Evolutionary conservation across 139 green algal genomes (phyloP).

Genomic region (Chlamydomonas sp.): DNA sequence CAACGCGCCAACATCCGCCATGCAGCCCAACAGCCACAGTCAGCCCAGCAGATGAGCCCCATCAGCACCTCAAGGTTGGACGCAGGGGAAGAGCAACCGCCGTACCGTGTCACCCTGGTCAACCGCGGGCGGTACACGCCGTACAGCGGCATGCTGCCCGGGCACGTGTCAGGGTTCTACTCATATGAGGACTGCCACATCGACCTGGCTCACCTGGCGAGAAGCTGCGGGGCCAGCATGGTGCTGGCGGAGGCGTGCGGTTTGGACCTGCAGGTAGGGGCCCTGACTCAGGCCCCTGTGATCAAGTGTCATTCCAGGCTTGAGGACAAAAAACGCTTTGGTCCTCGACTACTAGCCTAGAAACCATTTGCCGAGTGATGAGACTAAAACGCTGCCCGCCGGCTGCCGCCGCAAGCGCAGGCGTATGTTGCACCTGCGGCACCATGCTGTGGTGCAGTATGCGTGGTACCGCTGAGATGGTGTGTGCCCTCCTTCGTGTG

Average conservation of each 20-base stretch:
- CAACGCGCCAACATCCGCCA: background rate
- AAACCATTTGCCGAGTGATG: background rate
- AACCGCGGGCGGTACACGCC: conserved; percentile 87
- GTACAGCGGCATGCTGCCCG: conserved; percentile 98
- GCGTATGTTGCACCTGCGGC: background rate
- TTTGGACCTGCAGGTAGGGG: conserved; percentile 67
- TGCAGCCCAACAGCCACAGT: background rate
- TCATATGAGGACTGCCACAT: conserved; percentile 94
- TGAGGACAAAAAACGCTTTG: background rate
- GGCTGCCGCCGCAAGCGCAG: too few species aligned
- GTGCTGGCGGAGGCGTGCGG: conserved; percentile 78
- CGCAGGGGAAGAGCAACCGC: conserved; percentile 38
- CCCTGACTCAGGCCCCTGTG: background rate
- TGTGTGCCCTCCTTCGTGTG: background rate
- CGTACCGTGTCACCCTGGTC: conserved; percentile 88
- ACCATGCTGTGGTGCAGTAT: background rate
- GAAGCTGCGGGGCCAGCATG: conserved; percentile 78
- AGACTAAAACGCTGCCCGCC: background rate
- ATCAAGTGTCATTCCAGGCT: background rate
- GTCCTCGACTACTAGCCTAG: background rate
- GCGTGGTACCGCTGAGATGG: too few species aligned
- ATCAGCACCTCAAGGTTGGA: background rate
- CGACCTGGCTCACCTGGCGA: conserved; percentile 82
- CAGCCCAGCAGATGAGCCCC: background rate
- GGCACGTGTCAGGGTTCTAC: conserved; percentile 93